Conservation (phyloP, 371 early-diverging fungal genomes). For the Mucor lusitanicus region DNA sequence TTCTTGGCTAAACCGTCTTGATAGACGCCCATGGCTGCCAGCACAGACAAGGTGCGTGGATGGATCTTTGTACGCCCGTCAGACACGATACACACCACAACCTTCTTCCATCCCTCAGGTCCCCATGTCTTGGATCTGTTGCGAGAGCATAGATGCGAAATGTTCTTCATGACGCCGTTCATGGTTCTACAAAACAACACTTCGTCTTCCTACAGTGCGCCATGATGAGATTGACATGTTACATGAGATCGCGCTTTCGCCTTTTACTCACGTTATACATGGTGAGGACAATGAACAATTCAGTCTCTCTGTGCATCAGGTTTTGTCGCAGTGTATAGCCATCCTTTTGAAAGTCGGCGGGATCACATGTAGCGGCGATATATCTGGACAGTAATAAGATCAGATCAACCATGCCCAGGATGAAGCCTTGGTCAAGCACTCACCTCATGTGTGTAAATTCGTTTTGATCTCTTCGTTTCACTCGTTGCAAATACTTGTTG, state of each 20-base stretch:
- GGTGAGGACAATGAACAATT: slow-evolving; percentile 86
- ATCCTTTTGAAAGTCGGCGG: slow-evolving; percentile 73
- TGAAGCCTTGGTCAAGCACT: neutral
- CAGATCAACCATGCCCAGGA: neutral
- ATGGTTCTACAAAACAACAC: slow-evolving; percentile 89
- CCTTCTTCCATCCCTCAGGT: slow-evolving; percentile 89
- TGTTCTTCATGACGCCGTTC: slow-evolving; percentile 90
- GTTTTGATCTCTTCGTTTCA: slow-evolving; percentile 44
- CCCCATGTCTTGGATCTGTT: slow-evolving; percentile 85
- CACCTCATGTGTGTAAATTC: slow-evolving; percentile 62
- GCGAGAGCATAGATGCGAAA: slow-evolving; percentile 83
- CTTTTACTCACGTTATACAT: slow-evolving; percentile 72
- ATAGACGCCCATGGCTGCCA: slow-evolving; percentile 88
- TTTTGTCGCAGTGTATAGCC: slow-evolving; percentile 86
- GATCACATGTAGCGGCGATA: slow-evolving; percentile 83
- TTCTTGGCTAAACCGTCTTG: slow-evolving; percentile 86
- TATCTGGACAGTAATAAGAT: slow-evolving; percentile 34
- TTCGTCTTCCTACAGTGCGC: slow-evolving; percentile 75
- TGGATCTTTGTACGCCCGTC: slow-evolving; percentile 76
- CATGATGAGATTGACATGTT: neutral
- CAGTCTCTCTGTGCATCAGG: slow-evolving; percentile 74
- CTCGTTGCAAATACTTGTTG: slow-evolving; percentile 42
- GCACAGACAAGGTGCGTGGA: slow-evolving; percentile 68
- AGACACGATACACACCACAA: slow-evolving; percentile 87
- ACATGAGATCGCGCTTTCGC: neutral